phyloP scores from a whole-genome alignment of 768 basidiomycete genomes.

The Termitomyces sp. region DNA sequence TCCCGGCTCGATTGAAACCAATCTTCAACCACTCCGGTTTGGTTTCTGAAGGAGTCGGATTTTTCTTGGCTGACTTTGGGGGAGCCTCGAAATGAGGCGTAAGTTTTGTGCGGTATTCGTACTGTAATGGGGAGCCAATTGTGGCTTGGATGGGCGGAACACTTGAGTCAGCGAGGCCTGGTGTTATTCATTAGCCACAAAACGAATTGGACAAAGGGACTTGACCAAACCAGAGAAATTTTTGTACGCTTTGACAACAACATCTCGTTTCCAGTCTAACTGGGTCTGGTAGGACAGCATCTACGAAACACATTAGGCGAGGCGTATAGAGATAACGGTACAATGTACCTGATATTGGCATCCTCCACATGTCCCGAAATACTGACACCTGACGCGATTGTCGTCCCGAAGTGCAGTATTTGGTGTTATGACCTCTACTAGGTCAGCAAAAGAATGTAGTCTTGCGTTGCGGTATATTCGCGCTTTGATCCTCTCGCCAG shows the following conservation, averaged over 20 bases:
- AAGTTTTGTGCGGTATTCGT: conserved; percentile 93
- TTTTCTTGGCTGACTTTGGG: conserved; percentile 32
- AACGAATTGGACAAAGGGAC: background rate
- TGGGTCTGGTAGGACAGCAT: conserved; percentile 88
- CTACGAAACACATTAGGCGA: conserved; percentile 24
- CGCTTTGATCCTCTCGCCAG: conserved; percentile 73
- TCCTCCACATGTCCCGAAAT: conserved; percentile 87
- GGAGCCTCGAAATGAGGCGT: conserved; percentile 94
- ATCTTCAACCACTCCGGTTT: conserved; percentile 75
- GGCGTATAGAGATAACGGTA: background rate
- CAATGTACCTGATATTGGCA: conserved; percentile 84
- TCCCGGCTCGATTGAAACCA: conserved; percentile 83
- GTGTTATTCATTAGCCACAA: background rate
- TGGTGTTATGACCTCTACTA: conserved; percentile 58
- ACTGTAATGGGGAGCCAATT: conserved; percentile 83
- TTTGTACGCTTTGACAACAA: conserved; percentile 78
- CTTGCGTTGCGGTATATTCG: conserved; percentile 66
- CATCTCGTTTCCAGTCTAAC: conserved; percentile 79
- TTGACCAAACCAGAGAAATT: conserved; percentile 55
- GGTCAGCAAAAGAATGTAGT: conserved; percentile 71
- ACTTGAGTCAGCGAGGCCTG: conserved; percentile 48
- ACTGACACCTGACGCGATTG: conserved; percentile 65
- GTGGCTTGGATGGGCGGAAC: conserved; percentile 70
- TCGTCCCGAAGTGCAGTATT: conserved; percentile 64
- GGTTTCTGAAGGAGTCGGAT: conserved; percentile 14